Conservation (phyloP, 768 basidiomycete species). For the Mycena galopus region DNA sequence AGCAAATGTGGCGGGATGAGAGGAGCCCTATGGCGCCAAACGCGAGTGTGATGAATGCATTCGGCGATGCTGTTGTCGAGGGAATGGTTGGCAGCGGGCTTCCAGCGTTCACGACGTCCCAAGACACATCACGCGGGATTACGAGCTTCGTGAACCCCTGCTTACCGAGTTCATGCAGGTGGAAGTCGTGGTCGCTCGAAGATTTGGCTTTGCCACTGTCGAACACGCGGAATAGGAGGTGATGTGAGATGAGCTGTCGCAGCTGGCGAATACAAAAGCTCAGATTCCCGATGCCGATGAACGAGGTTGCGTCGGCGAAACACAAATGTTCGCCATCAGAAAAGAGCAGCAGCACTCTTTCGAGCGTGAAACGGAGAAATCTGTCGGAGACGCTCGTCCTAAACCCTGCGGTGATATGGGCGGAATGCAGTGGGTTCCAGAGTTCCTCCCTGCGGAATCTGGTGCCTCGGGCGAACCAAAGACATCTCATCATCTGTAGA, state of each 20-base stretch:
- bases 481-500: neutral
- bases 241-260: slow-evolving; percentile 13
- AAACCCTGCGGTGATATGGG: neutral
- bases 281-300: slow-evolving; percentile 17
- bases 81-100: neutral
- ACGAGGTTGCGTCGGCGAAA: slow-evolving; percentile 3
- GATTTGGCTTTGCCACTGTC: neutral
- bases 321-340: slow-evolving; percentile 4
- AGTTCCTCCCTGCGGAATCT: neutral
- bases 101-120: slow-evolving; percentile 1
- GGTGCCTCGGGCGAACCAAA: neutral
- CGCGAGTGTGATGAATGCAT: neutral
- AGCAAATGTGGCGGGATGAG: slow-evolving; percentile 3
- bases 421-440: slow-evolving; percentile 9
- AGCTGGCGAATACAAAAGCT: slow-evolving; percentile 18
- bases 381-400: neutral
- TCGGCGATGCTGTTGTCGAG: no score
- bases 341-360: neutral
- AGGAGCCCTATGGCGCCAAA: slow-evolving; percentile 1
- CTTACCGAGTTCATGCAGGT: slow-evolving; percentile 13
- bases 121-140: slow-evolving; percentile 8
- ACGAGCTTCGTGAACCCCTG: slow-evolving; percentile 20
- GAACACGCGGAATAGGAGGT: slow-evolving; percentile 1
- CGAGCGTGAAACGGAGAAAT: neutral
- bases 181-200: neutral